phyloP scores from a whole-genome alignment of 768 basidiomycete species.

The Suillus sp. region DNA sequence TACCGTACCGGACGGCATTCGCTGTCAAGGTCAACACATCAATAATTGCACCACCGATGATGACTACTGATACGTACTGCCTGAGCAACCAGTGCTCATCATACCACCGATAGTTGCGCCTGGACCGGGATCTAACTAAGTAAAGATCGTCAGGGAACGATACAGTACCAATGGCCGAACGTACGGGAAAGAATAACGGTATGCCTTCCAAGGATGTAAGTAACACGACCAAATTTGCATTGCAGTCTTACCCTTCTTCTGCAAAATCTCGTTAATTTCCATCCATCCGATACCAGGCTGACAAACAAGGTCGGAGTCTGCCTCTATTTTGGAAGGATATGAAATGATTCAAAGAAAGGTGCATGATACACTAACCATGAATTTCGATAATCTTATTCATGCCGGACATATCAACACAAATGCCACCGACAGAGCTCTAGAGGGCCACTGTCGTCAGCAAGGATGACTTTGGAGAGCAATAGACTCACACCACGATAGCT shows the following conservation, averaged over 20 bases:
- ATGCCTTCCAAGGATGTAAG: conserved; percentile 48
- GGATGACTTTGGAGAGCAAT: neutral
- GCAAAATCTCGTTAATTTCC: conserved; percentile 68
- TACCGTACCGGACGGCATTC: conserved; percentile 85
- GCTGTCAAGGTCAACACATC: conserved; percentile 38
- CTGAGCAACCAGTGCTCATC: conserved; percentile 85
- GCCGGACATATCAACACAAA: conserved; percentile 74
- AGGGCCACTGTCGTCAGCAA: neutral
- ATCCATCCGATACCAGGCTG: conserved; percentile 76
- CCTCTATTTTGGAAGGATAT: conserved; percentile 42
- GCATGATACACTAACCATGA: conserved; percentile 48
- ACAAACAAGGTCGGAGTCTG: conserved; percentile 71
- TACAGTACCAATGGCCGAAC: conserved; percentile 14
- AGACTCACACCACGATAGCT: conserved; percentile 63
- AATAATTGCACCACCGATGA: neutral
- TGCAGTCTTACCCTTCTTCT: conserved; percentile 50
- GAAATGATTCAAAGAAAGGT: neutral
- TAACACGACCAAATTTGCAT: neutral
- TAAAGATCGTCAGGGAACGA: neutral
- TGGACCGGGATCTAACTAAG: conserved; percentile 74
- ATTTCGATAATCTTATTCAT: conserved; percentile 83
- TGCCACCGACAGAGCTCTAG: conserved; percentile 50
- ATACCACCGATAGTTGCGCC: conserved; percentile 86
- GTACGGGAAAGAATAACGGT: conserved; percentile 81
- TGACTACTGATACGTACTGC: conserved; percentile 50